These are phyloP conservation scores for Yarrowia yakushimensis DNA, from an alignment of 805 yeast genomes.

Conservation along the genomic window DNA sequence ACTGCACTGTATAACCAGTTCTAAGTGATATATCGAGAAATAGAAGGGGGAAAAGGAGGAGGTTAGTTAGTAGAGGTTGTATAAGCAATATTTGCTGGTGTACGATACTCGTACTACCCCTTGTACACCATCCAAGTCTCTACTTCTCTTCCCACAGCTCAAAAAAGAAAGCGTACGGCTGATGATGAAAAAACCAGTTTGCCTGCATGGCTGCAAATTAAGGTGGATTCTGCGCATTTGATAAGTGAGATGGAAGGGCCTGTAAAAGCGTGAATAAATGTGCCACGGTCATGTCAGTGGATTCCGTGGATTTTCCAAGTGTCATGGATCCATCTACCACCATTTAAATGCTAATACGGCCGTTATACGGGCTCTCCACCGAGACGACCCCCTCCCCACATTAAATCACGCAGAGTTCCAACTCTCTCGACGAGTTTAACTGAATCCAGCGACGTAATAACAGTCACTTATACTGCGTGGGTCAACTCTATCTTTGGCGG, in stretches of 20 bases:
- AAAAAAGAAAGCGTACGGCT: background rate
- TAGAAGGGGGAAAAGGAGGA: too few relatives aligned
- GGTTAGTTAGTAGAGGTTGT: too few relatives aligned
- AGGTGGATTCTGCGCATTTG: background rate
- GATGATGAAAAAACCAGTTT: background rate
- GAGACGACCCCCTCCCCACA: background rate
- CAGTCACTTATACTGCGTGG: conserved; percentile 13
- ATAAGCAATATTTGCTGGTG: too few relatives aligned
- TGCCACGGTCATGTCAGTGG: background rate
- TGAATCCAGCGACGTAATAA: conserved; percentile 19
- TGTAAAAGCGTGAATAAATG: background rate
- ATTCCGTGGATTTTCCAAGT: background rate
- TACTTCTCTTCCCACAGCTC: too few relatives aligned
- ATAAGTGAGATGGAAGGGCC: background rate
- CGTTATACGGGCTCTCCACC: background rate
- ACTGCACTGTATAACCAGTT: background rate
- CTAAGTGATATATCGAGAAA: too few relatives aligned
- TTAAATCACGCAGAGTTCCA: conserved; percentile 22
- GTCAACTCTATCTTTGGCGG: conserved; percentile 1
- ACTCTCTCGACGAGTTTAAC: conserved; percentile 4
- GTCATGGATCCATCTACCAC: background rate
- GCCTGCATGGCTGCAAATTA: conserved; percentile 2
- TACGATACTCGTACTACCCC: too few relatives aligned
- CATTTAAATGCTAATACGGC: too few relatives aligned
- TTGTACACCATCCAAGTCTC: too few relatives aligned